Base-by-base conservation (phyloP, 495 filamentous ascomycete species). In the Tuber microsphaerosporum region DNA sequence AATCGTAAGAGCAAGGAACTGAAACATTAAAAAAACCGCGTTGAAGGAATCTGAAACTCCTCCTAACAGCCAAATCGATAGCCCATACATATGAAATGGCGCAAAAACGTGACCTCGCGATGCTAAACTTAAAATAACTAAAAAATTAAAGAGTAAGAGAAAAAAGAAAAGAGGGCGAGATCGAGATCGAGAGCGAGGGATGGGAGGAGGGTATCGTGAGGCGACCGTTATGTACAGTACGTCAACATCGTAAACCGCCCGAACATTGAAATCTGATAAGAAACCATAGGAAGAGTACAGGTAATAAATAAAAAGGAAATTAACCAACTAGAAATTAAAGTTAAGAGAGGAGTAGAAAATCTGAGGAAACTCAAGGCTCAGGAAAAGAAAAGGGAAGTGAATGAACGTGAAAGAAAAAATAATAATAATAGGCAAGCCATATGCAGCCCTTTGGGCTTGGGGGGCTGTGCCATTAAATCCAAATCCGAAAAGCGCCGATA, bases 401-500 rank as follows among this genome's bases (percentile, higher is more conserved):
- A 65, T 31, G 56, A 65, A 65, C 5, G 56, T 65, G 26, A 65
- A 65, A 65, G 12, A 56, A 56, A 65, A 65, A 56, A 56, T 56
- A 65, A 65, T 65, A 31, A 65, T 65, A 65, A 65, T 65, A 65
- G 31, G 56, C 56, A 65, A 65, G 56, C 56, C n/a, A 65, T 26
- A 65, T n/a, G 56, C 56, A 65, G 56, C 56, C 56, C 56, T 31
- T 31, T 31, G 26, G 56, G 56, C 26, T 31, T 65, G n/a, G 10
- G 56, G 56, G 56, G 56, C 56, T 65, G 56, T 65, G 56, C 56
- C n/a, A 31, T 31, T 16, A n/a, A 65, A 65, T 65, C 56, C 56
- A 65, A 65, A 65, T 65, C 56, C 56, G 56, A 65, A 65, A 65
- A 65, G 56, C 56, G 56, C 56, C 56, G 56, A 65, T 31, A 65